Evolutionary conservation across 805 yeast species (phyloP).

Genomic region (Pichia occidentalis): DNA sequence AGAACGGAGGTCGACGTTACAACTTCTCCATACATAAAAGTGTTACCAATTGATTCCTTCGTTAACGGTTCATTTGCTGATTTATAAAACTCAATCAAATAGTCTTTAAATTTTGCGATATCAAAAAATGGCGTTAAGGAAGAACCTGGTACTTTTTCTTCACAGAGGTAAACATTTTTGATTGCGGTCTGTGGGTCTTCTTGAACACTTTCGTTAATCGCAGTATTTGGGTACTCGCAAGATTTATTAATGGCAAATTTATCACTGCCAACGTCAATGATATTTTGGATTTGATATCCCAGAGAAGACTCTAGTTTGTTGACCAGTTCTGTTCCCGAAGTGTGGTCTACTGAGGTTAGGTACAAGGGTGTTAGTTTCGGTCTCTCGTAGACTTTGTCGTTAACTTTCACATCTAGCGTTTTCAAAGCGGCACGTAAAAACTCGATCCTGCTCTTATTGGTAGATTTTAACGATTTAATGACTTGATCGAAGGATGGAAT

Average conservation of each 20-base stretch:
- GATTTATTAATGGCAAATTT: slow-evolving; percentile 45
- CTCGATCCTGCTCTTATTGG: slow-evolving; percentile 42
- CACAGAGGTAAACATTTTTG: slow-evolving; percentile 49
- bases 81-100: slow-evolving; percentile 32
- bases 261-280: slow-evolving; percentile 49
- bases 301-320: slow-evolving; percentile 26
- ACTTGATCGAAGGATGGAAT: slow-evolving; percentile 28
- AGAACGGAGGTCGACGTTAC: slow-evolving; percentile 81
- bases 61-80: slow-evolving; percentile 13
- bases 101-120: slow-evolving; percentile 45
- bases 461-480: slow-evolving; percentile 34
- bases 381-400: slow-evolving; percentile 38
- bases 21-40: slow-evolving; percentile 75
- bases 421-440: slow-evolving; percentile 54
- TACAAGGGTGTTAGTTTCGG: slow-evolving; percentile 69
- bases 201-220: slow-evolving; percentile 29
- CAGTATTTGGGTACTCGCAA: slow-evolving; percentile 22
- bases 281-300: slow-evolving; percentile 34
- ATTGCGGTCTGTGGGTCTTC: slow-evolving; percentile 51
- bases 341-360: slow-evolving; percentile 38
- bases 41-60: slow-evolving; percentile 47
- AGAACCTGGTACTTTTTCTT: slow-evolving; percentile 37
- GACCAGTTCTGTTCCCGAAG: slow-evolving; percentile 30
- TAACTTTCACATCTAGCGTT: slow-evolving; percentile 66
- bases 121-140: slow-evolving; percentile 69